phyloP scores from a whole-genome alignment of 352 stramenopile species.

The Phytophthora multivora region DNA sequence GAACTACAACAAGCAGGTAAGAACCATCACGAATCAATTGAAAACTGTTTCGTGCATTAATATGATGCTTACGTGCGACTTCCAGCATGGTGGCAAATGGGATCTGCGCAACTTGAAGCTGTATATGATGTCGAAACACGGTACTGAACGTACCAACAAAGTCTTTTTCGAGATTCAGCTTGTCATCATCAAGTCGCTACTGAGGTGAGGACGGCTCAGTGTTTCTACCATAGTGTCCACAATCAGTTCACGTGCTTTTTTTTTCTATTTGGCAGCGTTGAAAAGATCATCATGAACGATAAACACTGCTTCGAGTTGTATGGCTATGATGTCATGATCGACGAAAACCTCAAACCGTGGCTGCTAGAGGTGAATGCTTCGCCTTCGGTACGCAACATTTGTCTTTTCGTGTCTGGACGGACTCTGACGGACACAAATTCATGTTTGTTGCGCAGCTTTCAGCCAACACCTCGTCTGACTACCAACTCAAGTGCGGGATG shows the following conservation, averaged over 20 bases:
- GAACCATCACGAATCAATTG: neutral
- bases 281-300: conserved; percentile 96
- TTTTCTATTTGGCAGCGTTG: conserved; percentile 51
- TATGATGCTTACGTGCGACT: neutral
- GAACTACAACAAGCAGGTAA: conserved; percentile 91
- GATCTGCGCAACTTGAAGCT: conserved; percentile 91
- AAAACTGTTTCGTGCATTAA: neutral
- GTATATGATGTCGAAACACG: conserved; percentile 91
- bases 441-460: conserved; percentile 62
- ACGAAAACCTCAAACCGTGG: conserved; percentile 92
- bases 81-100: conserved; percentile 91
- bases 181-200: conserved; percentile 86
- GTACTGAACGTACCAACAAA: conserved; percentile 75
- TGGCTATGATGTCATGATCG: conserved; percentile 93
- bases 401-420: neutral
- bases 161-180: conserved; percentile 92
- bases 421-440: neutral
- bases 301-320: conserved; percentile 97
- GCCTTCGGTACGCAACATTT: conserved; percentile 63
- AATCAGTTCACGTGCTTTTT: too few species aligned
- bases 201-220: too few species aligned
- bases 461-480: conserved; percentile 91
- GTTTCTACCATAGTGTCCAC: too few species aligned
- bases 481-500: conserved; percentile 94
- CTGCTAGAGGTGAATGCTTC: conserved; percentile 94